These are phyloP conservation scores for Penicillium dipodomyicola DNA, from an alignment of 495 filamentous ascomycete genomes.

Conservation along the genomic window DNA sequence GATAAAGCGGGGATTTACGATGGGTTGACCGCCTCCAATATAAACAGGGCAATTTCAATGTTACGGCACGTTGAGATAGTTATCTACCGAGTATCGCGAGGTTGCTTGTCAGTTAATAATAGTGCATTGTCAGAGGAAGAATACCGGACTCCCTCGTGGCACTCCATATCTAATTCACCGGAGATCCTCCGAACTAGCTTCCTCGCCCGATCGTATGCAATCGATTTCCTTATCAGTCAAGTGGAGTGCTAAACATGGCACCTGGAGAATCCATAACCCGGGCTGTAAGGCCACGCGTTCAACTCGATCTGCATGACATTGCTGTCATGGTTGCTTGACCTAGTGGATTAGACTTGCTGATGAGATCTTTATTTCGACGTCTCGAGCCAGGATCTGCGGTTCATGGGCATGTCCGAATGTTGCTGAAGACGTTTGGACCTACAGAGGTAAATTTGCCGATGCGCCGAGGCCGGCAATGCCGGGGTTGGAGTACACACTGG, in stretches of 20 bases:
- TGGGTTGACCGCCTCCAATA: background rate
- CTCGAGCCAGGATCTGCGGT: background rate
- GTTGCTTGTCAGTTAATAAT: background rate
- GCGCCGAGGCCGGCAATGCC: background rate
- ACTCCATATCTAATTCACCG: background rate
- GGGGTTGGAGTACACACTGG: background rate
- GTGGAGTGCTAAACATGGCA: background rate
- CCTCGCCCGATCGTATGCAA: too few relatives aligned
- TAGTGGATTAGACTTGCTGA: background rate
- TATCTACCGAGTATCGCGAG: background rate
- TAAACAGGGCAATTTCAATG: background rate
- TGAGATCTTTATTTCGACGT: slow-evolving; percentile 6
- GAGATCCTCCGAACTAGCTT: background rate
- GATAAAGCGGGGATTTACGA: background rate
- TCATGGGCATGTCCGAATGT: background rate
- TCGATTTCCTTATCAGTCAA: background rate
- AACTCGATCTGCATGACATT: background rate
- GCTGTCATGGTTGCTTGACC: background rate
- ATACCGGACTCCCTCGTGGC: background rate
- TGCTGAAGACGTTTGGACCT: background rate
- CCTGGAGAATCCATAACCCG: background rate
- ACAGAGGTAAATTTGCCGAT: background rate
- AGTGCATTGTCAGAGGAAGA: background rate
- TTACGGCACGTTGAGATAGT: too few relatives aligned
- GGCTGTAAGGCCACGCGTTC: background rate